Evolutionary conservation across 495 filamentous ascomycete species (phyloP).

Genomic region (Xylaria palmicola): DNA sequence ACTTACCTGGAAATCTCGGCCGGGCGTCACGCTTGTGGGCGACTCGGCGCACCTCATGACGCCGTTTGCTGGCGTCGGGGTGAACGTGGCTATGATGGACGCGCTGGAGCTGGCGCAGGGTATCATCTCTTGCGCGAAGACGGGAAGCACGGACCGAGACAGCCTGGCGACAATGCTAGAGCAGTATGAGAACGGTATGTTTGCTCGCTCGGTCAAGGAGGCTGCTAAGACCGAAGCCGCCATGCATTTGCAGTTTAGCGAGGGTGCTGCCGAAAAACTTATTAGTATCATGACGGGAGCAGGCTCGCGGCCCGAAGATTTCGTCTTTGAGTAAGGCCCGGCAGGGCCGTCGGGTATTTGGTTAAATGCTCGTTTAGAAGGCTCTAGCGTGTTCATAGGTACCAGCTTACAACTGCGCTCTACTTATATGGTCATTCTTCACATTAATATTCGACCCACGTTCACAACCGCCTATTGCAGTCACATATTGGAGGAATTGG

Average conservation of each 20-base stretch:
- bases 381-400: no score
- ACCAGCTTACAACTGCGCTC: no score
- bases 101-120: constrained; percentile 47
- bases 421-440: no score
- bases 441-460: no score
- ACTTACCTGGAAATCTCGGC: constrained; percentile 42
- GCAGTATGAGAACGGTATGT: constrained; percentile 28
- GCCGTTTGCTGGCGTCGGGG: constrained; percentile 59
- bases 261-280: constrained; percentile 18
- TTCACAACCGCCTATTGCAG: no score
- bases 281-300: neutral
- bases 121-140: constrained; percentile 14
- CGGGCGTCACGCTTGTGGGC: constrained; percentile 54
- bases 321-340: neutral
- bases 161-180: constrained; percentile 16
- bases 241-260: constrained; percentile 18
- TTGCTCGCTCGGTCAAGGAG: constrained; percentile 18
- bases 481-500: no score
- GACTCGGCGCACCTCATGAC: constrained; percentile 65
- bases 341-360: neutral
- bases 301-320: neutral
- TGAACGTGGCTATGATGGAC: constrained; percentile 59
- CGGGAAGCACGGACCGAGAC: constrained; percentile 5
- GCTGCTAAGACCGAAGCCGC: constrained; percentile 17
- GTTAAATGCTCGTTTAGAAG: neutral